Conservation (phyloP, 2,329 filamentous ascomycete genomes). For the Dothiorella sarmentorum region DNA sequence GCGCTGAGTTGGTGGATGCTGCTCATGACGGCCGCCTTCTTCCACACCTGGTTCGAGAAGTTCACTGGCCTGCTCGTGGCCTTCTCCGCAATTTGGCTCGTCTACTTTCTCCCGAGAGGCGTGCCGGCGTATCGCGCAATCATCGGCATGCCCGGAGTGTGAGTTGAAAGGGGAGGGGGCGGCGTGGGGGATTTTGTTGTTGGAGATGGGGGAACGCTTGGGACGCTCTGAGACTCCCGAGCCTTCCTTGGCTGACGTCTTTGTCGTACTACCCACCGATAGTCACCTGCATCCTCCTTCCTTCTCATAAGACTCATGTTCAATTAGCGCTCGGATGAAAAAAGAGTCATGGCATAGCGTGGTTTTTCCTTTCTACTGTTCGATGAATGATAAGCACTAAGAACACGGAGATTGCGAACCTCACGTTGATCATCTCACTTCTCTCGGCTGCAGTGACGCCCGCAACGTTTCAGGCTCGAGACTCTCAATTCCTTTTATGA, state of each 20-base stretch:
- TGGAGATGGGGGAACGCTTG: constrained; percentile 9
- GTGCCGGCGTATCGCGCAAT: constrained; percentile 41
- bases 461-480: neutral
- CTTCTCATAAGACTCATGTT: constrained; percentile 2
- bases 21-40: constrained; percentile 97
- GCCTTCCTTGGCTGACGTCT: constrained; percentile 9
- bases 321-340: neutral
- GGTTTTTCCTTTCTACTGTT: too few relatives aligned
- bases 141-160: constrained; percentile 48
- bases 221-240: neutral
- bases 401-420: neutral
- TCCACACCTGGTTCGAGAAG: constrained; percentile 99
- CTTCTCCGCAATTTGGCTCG: constrained; percentile 42
- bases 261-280: constrained; percentile 1
- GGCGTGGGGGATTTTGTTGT: too few relatives aligned
- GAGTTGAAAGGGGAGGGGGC: neutral
- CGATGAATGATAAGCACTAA: neutral
- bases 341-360: neutral
- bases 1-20: constrained; percentile 89
- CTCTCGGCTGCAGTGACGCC: neutral
- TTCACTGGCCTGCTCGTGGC: constrained; percentile 50
- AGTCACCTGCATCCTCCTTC: neutral
- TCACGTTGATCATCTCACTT: neutral
- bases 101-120: constrained; percentile 49
- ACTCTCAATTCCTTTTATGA: neutral